A percentile compares a stretch with the other conserved stretches of the same genome.
Conservation (phyloP, 371 early-diverging fungal genomes). For the Apophysomyces ossiformis region DNA sequence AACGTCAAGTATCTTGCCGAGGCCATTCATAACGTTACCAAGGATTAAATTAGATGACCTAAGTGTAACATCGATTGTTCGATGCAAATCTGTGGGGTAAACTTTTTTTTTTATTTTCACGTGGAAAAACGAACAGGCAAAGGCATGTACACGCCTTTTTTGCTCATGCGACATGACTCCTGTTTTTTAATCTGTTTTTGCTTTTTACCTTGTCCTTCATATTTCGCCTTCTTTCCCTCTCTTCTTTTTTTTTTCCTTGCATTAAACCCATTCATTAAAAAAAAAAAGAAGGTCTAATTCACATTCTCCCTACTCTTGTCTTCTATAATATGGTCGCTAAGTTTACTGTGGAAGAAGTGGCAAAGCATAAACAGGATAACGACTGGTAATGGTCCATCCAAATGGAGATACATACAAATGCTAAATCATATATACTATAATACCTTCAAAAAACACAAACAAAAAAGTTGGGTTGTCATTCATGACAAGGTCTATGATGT, state of each 20-base stretch:
- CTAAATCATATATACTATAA: not conserved
- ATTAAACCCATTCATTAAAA: slow-evolving; percentile 9
- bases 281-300: not conserved
- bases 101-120: slow-evolving; percentile 10
- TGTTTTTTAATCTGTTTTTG: slow-evolving; percentile 1
- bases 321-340: slow-evolving; percentile 33
- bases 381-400: slow-evolving; percentile 56
- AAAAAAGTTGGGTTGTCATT: slow-evolving; percentile 84
- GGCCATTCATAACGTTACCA: slow-evolving; percentile 95
- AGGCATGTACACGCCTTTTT: not conserved
- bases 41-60: slow-evolving; percentile 32
- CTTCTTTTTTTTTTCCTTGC: slow-evolving; percentile 2
- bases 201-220: not conserved
- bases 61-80: not conserved
- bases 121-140: not conserved
- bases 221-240: not conserved
- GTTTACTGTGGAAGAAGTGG: slow-evolving; percentile 74
- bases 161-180: slow-evolving; percentile 10
- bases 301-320: slow-evolving; percentile 1
- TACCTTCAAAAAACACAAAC: not conserved
- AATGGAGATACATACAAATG: not conserved
- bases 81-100: slow-evolving; percentile 1
- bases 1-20: slow-evolving; percentile 97
- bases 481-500: slow-evolving; percentile 82
- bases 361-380: slow-evolving; percentile 69